Percentiles rank a stretch among this genome's conserved stretches.
Evolutionary conservation across 192 early-diverging fungal genomes (phyloP).

Genomic region (Backusella luteola): DNA sequence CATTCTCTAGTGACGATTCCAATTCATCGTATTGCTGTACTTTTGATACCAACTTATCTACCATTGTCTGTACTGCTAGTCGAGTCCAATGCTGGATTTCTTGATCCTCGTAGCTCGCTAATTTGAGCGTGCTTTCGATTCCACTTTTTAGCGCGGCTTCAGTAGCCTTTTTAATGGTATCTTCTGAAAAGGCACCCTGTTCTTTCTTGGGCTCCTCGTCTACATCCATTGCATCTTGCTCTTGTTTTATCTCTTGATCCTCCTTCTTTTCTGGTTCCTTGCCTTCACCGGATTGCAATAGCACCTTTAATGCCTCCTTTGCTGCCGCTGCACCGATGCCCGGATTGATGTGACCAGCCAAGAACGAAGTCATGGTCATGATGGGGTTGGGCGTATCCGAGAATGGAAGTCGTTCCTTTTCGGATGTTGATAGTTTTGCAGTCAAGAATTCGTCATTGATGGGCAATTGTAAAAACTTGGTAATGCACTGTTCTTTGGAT

Average conservation of each 20-base stretch:
- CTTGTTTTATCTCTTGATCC: neutral
- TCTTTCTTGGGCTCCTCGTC: slow-evolving; percentile 20
- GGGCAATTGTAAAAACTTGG: slow-evolving; percentile 86
- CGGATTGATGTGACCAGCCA: slow-evolving; percentile 85
- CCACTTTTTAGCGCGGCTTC: slow-evolving; percentile 85
- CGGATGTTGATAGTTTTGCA: slow-evolving; percentile 28
- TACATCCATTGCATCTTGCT: slow-evolving; percentile 21
- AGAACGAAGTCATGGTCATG: slow-evolving; percentile 86
- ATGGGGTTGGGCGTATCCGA: slow-evolving; percentile 85
- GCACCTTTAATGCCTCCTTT: slow-evolving; percentile 75
- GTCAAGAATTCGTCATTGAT: slow-evolving; percentile 80
- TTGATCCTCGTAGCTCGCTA: slow-evolving; percentile 82
- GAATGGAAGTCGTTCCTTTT: slow-evolving; percentile 60
- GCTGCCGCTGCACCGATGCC: slow-evolving; percentile 86
- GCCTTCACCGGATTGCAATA: slow-evolving; percentile 40
- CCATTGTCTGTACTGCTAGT: slow-evolving; percentile 80
- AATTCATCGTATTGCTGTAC: slow-evolving; percentile 90
- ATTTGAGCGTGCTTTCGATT: slow-evolving; percentile 75
- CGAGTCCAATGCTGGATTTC: slow-evolving; percentile 84
- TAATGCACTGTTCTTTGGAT: slow-evolving; percentile 87
- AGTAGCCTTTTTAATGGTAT: slow-evolving; percentile 68
- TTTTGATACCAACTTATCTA: slow-evolving; percentile 86
- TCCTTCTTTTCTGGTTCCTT: neutral
- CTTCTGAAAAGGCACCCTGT: slow-evolving; percentile 22
- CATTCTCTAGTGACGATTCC: slow-evolving; percentile 81